Evolutionary conservation across 352 stramenopile species (phyloP), one percentile per base, ranked within the genome.

Genomic region (Plasmopara muralis): DNA sequence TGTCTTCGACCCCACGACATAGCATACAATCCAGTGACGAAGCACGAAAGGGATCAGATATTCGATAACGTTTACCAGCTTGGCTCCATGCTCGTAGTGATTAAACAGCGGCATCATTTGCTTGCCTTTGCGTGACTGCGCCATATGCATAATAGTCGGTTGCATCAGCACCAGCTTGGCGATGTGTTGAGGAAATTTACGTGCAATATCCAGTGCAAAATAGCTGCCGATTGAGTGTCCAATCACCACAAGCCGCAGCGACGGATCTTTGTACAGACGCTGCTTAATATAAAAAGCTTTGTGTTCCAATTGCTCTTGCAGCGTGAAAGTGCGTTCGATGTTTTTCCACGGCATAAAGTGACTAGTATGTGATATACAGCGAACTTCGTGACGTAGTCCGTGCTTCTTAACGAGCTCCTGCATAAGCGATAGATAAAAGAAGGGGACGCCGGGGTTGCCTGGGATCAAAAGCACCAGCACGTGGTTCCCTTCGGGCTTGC

Each of bases 301-400:
- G 55, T 81, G 70, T 15, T 72, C 68, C 16, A 80, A 56, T 45
- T 88, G 74, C 56, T 88, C 52, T 15, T 75, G 50, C n/a, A 88
- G 63, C 31, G 69, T 63, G 53, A 76, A 88, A 12, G 65, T 46
- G 4, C 64, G 63, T 39, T 60, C 58, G 40, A 70, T 69, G 64
- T 86, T 85, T 45, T 76, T 81, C 66, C 67, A 81, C 9, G 78
- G 75, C 71, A 83, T 74, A 47, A 72, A 85, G 49, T 89, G 79
- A 29, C 77, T 68, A 2, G 76, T 54, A 10, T 89, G 74, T 4
- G 74, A 77, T 12, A 89, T 44, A 42, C 69, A 72, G 25, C 77
- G 74, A 29, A 89, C 64, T 65, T 89, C 79, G 33, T 74, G 54
- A 15, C 52, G 57, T 5, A 57, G 55, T 37, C 61, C 66, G 20